phyloP scores from a whole-genome alignment of 176 grass and related monocot species.

The Lolium perenne region DNA sequence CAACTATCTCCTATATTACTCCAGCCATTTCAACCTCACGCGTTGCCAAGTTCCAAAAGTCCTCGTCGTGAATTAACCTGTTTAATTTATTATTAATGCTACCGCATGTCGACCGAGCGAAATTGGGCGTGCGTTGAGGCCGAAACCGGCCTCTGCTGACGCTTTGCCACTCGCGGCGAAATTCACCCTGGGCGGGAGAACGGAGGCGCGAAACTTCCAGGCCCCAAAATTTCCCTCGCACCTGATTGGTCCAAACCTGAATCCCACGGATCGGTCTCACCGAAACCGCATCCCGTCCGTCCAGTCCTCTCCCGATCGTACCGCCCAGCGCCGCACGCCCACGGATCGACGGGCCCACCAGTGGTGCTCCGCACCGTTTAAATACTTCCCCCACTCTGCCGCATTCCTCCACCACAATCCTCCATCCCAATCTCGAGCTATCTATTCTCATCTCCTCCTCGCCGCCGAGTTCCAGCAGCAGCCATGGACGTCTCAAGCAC shows the following conservation, averaged over 20 bases:
- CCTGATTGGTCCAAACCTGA: conserved; percentile 31
- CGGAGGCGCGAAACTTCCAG: not conserved
- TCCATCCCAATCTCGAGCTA: not conserved
- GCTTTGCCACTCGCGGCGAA: no score
- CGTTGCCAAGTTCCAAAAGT: no score
- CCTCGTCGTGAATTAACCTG: no score
- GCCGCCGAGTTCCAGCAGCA: no score
- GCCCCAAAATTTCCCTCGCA: not conserved
- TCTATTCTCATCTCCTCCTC: no score
- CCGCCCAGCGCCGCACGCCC: not conserved
- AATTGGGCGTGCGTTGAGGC: no score
- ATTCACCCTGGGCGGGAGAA: conserved; percentile 27
- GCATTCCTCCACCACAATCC: not conserved
- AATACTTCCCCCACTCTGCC: not conserved
- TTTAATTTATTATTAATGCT: no score
- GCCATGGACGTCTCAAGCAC: not conserved
- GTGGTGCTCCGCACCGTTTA: not conserved
- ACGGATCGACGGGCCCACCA: conserved; percentile 52
- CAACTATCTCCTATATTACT: no score
- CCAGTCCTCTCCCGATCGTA: not conserved
- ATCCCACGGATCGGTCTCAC: conserved; percentile 39
- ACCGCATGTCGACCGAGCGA: no score
- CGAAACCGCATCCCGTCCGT: conserved; percentile 1
- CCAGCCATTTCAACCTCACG: no score
- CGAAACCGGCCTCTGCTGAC: no score